Conservation (phyloP, 805 yeast species). For the Candida coquimbonensis region DNA sequence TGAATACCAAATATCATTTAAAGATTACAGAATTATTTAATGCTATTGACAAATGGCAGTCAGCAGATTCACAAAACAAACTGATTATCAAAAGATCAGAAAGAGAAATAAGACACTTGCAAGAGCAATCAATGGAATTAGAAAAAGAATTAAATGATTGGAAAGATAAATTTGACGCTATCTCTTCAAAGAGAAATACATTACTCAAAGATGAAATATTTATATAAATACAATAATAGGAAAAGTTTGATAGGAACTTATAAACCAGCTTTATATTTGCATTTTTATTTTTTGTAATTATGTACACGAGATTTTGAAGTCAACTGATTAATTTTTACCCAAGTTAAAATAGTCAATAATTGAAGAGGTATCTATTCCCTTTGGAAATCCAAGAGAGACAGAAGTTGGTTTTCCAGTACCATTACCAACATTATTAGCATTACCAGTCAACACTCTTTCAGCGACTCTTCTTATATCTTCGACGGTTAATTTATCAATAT, state of each 20-base stretch:
- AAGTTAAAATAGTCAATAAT: constrained; percentile 66
- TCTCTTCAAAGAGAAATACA: constrained; percentile 16
- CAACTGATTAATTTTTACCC: constrained; percentile 9
- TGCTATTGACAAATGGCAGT: constrained; percentile 36
- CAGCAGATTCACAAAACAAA: constrained; percentile 37
- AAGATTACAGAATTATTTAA: constrained; percentile 40
- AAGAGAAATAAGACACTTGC: constrained; percentile 49
- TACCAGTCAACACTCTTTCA: constrained; percentile 63
- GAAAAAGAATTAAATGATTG: constrained; percentile 55
- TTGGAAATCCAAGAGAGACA: constrained; percentile 85
- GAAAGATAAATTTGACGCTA: constrained; percentile 33
- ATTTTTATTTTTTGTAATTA: neutral
- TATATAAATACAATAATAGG: constrained; percentile 8
- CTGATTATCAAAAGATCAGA: constrained; percentile 39
- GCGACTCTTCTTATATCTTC: constrained; percentile 72
- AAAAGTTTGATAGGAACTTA: no score
- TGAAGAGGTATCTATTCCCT: constrained; percentile 66
- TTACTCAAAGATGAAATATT: constrained; percentile 21
- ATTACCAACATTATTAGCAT: constrained; percentile 37
- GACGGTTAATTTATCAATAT: constrained; percentile 62
- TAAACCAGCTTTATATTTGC: no score
- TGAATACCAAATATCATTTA: constrained; percentile 47
- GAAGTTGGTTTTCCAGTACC: constrained; percentile 71
- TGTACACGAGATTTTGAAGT: neutral
- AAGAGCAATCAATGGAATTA: constrained; percentile 43